These are phyloP conservation scores for Kluyveromyces wickerhamii DNA, from an alignment of 805 yeast species.

Conservation along the genomic window DNA sequence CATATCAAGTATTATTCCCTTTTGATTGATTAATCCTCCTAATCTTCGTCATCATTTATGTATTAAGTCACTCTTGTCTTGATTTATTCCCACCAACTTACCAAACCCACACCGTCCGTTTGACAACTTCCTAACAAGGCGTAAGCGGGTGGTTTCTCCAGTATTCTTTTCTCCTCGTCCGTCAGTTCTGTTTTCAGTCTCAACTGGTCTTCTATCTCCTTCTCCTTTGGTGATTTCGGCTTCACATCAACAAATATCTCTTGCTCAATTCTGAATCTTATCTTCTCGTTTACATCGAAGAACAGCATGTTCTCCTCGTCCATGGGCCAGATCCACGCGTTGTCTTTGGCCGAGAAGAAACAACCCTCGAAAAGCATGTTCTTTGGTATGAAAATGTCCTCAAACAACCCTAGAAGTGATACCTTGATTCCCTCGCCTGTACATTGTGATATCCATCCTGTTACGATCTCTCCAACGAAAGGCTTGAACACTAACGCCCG, in stretches of 20 bases:
- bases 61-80: no score
- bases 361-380: constrained; percentile 73
- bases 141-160: constrained; percentile 62
- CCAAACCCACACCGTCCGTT: constrained; percentile 93
- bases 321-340: constrained; percentile 92
- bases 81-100: constrained; percentile 94
- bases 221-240: constrained; percentile 61
- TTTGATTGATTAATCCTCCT: no score
- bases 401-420: constrained; percentile 66
- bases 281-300: constrained; percentile 84
- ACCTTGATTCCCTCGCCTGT: constrained; percentile 78
- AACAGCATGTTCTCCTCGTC: constrained; percentile 67
- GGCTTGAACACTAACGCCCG: constrained; percentile 84
- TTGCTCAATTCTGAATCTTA: constrained; percentile 85
- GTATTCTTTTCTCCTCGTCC: constrained; percentile 20
- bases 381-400: constrained; percentile 86
- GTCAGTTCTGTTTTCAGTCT: constrained; percentile 20
- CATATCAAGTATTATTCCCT: neutral
- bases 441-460: constrained; percentile 91
- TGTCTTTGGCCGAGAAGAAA: constrained; percentile 59
- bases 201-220: constrained; percentile 31
- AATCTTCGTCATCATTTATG: no score
- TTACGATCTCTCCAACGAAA: constrained; percentile 83
- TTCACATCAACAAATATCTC: constrained; percentile 78
- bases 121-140: constrained; percentile 85